Percentiles rank a stretch among this genome's conserved stretches.
Evolutionary conservation across 2,329 filamentous ascomycete species (phyloP).

Genomic region (Orbilia blumenaviensis): DNA sequence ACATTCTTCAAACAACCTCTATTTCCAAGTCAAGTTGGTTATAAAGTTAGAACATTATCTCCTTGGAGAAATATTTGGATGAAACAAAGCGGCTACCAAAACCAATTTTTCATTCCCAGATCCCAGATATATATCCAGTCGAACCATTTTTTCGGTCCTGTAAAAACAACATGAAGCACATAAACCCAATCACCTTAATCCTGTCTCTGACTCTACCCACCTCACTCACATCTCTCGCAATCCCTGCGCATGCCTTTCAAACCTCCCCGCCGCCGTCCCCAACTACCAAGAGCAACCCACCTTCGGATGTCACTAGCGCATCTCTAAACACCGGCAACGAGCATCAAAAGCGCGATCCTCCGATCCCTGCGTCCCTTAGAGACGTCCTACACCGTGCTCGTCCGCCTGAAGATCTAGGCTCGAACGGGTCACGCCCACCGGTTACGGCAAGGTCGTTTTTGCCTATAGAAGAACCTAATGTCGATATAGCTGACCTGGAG

Average conservation of each 20-base stretch:
- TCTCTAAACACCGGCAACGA: not conserved
- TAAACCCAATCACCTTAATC: not conserved
- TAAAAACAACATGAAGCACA: too few species aligned
- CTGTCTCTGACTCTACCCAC: not conserved
- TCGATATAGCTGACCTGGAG: not conserved
- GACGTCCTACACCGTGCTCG: not conserved
- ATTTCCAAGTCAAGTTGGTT: too few species aligned
- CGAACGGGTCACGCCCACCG: not conserved
- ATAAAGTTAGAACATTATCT: too few species aligned
- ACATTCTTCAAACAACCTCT: too few species aligned
- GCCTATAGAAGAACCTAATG: not conserved
- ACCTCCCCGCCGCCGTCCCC: not conserved
- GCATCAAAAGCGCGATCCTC: not conserved
- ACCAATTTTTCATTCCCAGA: too few species aligned
- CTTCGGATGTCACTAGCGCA: not conserved
- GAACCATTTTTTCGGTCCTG: too few species aligned
- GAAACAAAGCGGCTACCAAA: too few species aligned
- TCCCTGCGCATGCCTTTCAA: too few species aligned
- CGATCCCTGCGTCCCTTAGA: not conserved
- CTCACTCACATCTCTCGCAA: not conserved
- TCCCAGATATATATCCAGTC: too few species aligned
- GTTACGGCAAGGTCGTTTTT: too few species aligned
- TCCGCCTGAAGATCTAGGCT: not conserved
- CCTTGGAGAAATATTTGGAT: too few species aligned
- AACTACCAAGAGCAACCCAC: not conserved